Evolutionary conservation across 176 grass and related monocot species (phyloP).

Genomic region (Bothriochloa decipiens): DNA sequence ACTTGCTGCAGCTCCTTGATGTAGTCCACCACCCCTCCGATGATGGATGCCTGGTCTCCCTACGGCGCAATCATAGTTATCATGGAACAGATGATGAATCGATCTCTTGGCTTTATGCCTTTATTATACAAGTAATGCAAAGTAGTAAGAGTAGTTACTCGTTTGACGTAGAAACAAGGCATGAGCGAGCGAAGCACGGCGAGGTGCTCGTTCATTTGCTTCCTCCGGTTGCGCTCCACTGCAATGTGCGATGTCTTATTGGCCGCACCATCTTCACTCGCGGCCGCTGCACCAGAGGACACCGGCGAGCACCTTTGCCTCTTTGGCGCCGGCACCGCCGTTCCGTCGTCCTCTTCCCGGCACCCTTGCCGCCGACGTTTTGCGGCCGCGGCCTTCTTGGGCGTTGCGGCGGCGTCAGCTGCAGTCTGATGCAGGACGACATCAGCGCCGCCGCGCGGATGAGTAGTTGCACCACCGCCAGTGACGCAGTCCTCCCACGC

Average conservation of each 20-base stretch:
- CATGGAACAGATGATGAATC: too few species aligned
- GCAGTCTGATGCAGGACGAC: neutral
- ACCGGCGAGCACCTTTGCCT: slow-evolving; percentile 24
- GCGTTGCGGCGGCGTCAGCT: neutral
- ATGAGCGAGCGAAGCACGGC: slow-evolving; percentile 70
- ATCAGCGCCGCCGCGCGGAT: neutral
- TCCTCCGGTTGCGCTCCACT: slow-evolving; percentile 85
- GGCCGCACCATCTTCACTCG: neutral
- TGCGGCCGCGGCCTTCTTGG: neutral
- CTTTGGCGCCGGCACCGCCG: slow-evolving; percentile 35
- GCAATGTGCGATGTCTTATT: slow-evolving; percentile 64
- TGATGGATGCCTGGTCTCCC: slow-evolving; percentile 96
- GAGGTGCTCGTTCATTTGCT: slow-evolving; percentile 86
- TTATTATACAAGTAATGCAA: too few species aligned
- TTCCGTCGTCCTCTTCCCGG: neutral
- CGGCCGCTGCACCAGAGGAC: neutral
- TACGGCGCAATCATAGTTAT: neutral
- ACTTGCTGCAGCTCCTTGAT: slow-evolving; percentile 93
- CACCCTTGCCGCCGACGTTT: neutral
- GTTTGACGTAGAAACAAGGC: slow-evolving; percentile 83
- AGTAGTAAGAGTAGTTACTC: slow-evolving; percentile 50
- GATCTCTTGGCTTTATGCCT: too few species aligned
- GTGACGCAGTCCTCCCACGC: slow-evolving; percentile 55
- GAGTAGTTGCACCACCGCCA: neutral
- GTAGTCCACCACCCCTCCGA: slow-evolving; percentile 95